Evolutionary conservation across 306 rosid species (phyloP).

Genomic region (Arachis hypogaea): DNA sequence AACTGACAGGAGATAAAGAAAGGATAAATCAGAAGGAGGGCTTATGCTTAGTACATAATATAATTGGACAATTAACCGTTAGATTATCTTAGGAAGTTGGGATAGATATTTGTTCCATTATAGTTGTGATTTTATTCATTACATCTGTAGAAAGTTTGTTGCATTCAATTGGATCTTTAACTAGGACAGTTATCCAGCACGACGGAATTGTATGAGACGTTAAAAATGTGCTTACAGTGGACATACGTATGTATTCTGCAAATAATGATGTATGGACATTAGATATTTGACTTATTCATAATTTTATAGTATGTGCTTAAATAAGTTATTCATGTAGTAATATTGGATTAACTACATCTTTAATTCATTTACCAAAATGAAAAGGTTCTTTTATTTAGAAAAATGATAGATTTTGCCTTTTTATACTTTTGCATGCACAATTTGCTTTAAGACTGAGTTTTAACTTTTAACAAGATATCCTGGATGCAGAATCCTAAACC

Average conservation of each 20-base stretch:
- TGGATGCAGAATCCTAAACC: neutral
- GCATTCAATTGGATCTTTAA: constrained; percentile 9
- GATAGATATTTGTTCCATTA: constrained; percentile 13
- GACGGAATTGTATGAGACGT: neutral
- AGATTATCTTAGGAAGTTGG: neutral
- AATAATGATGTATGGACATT: constrained; percentile 6
- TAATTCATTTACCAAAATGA: constrained; percentile 15
- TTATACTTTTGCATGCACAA: neutral
- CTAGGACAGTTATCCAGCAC: neutral
- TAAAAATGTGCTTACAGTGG: neutral
- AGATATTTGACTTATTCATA: constrained; percentile 1
- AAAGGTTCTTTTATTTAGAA: neutral
- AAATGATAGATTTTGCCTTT: neutral
- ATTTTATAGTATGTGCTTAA: constrained; percentile 5
- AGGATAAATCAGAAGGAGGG: neutral
- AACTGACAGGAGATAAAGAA: neutral
- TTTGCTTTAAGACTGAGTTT: neutral
- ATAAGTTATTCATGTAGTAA: constrained; percentile 1
- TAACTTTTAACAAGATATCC: neutral
- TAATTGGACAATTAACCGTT: neutral
- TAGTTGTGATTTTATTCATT: constrained; percentile 27
- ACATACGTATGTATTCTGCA: constrained; percentile 14
- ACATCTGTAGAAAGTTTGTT: neutral
- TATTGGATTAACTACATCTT: constrained; percentile 14
- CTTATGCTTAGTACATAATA: neutral